Conservation (phyloP, 805 yeast genomes). For the Saccharomycopsis sp. region DNA sequence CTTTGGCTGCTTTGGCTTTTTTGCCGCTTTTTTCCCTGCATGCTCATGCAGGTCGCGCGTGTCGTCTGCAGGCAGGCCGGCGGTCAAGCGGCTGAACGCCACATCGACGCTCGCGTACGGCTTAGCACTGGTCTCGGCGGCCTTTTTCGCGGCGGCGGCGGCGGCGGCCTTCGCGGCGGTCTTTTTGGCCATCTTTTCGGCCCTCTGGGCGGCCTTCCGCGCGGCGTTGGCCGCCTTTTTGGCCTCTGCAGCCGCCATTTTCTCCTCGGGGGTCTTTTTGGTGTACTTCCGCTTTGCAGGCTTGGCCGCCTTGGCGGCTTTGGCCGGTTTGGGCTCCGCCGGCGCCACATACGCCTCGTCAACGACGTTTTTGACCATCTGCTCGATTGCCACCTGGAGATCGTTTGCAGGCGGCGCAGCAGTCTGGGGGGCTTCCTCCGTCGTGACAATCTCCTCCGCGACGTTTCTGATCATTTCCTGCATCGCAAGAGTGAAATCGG, state of each 20-base stretch:
- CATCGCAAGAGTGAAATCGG: conserved; percentile 5
- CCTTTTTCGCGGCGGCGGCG: neutral
- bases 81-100: neutral
- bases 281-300: neutral
- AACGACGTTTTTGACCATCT: conserved; percentile 20
- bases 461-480: conserved; percentile 8
- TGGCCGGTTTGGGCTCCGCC: neutral
- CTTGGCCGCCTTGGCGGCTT: neutral
- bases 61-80: neutral
- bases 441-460: conserved; percentile 7
- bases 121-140: neutral
- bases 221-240: neutral
- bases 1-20: neutral
- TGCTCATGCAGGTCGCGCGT: too few species aligned
- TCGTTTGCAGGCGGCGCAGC: conserved; percentile 4
- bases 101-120: neutral
- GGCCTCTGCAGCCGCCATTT: conserved; percentile 1
- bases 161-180: neutral
- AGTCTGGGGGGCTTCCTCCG: neutral
- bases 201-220: neutral
- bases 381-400: conserved; percentile 19
- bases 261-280: neutral
- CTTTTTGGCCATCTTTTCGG: neutral
- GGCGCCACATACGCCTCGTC: conserved; percentile 14
- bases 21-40: neutral